Evolutionary conservation across 345 rosid species (phyloP), one percentile per base, ranked within the genome.

Genomic region (Cardamine chenopodiifolia): DNA sequence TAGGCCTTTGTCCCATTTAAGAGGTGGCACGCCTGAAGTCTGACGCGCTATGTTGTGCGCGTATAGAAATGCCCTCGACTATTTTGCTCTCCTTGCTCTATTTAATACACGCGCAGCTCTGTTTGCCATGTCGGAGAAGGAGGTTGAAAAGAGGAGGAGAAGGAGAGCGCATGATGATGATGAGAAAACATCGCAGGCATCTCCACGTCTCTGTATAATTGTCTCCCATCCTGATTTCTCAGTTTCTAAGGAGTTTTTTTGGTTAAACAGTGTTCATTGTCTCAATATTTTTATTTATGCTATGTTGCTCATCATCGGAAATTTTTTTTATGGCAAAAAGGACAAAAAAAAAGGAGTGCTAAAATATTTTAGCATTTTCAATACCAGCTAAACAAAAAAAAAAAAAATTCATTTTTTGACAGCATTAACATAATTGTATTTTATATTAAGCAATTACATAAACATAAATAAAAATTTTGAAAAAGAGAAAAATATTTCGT

Each of bases 41-140:
- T 0, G 20, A 12, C 84, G 82, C 8, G 74, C 60, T 5, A 14
- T 3, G 82, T 85, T 80, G 73, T 86, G 85, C 1, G 86, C 82
- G 5, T 31, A 4, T 26, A 84, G 53, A 74, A 83, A 82, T 37
- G 68, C 78, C 2, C 5, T 52, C 0, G 83, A 53, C 5, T 35
- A 62, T 31, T 18, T 26, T 22, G 54, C 48, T 64, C 3, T 71
- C 4, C 76, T 71, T 0, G 67, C 72, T 65, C 48, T 65, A 54
- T 71, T 77, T 10, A 71, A 15, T 32, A 71, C 5, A 5, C 72
- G 72, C 12, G 80, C 72, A 28, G 55, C 53, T 6, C 19, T 25
- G 48, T 55, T 34, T 6, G 12, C 1, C 14, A 57, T 8, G 66
- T 0, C 49, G 35, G 76, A 6, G 31, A 70, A 35, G 47, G 22